These are phyloP conservation scores for Citrus mangshanensis DNA, from an alignment of 345 rosid species.

Conservation along the genomic window DNA sequence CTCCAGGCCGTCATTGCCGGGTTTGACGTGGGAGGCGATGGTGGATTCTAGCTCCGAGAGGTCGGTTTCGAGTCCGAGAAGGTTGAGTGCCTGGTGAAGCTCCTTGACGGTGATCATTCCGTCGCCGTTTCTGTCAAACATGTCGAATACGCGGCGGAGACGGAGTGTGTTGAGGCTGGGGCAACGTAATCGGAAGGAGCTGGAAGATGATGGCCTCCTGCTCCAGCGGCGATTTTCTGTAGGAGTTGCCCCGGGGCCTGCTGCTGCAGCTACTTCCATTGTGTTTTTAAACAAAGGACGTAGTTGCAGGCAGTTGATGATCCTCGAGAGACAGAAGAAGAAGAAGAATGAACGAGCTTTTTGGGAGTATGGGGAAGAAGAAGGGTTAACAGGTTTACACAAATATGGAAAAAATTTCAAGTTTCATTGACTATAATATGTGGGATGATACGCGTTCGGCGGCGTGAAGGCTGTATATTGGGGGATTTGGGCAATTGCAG, in stretches of 20 bases:
- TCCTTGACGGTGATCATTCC: conserved; percentile 62
- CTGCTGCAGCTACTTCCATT: conserved; percentile 21
- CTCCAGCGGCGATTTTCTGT: conserved; percentile 15
- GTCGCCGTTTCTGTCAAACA: conserved; percentile 82
- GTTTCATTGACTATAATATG: background rate
- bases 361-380: background rate
- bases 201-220: conserved; percentile 17
- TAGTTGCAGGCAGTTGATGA: background rate
- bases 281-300: background rate
- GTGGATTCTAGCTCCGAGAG: conserved; percentile 56
- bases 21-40: conserved; percentile 44
- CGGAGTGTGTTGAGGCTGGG: conserved; percentile 70
- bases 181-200: conserved; percentile 51
- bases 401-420: no score
- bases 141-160: conserved; percentile 69
- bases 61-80: conserved; percentile 65
- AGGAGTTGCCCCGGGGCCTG: background rate
- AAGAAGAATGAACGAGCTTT: background rate
- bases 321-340: background rate
- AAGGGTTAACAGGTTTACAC: background rate
- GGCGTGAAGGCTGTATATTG: background rate
- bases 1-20: conserved; percentile 51
- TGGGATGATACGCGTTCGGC: background rate
- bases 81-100: conserved; percentile 56
- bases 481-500: no score